Percentiles rank a stretch among this genome's conserved stretches.
Evolutionary conservation across 2,329 filamentous ascomycete species (phyloP).

Genomic region (Lasiodiplodia theobromae): DNA sequence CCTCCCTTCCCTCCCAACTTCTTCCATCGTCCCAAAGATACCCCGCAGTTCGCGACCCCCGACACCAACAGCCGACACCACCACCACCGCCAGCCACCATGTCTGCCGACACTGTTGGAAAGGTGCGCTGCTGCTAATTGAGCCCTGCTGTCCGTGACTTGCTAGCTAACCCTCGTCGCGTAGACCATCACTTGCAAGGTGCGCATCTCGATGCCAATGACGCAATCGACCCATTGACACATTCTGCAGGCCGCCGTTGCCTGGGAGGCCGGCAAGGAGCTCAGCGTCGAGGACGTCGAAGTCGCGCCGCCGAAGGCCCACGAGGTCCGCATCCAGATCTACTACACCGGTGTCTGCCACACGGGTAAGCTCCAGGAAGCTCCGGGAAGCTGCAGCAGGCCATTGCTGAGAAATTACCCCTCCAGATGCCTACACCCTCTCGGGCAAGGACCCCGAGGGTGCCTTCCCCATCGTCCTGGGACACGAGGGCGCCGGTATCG

Average conservation of each 20-base stretch:
- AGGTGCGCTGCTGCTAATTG: slow-evolving; percentile 47
- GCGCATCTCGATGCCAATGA: slow-evolving; percentile 67
- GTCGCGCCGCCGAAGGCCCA: slow-evolving; percentile 87
- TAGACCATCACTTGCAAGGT: slow-evolving; percentile 93
- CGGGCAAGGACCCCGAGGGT: slow-evolving; percentile 91
- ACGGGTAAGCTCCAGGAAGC: slow-evolving; percentile 67
- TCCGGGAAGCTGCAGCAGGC: neutral
- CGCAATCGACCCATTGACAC: slow-evolving; percentile 50
- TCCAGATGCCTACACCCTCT: slow-evolving; percentile 66
- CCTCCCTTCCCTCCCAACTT: neutral
- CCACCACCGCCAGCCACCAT: slow-evolving; percentile 44
- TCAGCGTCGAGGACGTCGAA: slow-evolving; percentile 90
- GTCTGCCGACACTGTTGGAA: slow-evolving; percentile 63
- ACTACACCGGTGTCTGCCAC: slow-evolving; percentile 99
- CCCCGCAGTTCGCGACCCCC: slow-evolving; percentile 11
- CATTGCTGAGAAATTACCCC: slow-evolving; percentile 10
- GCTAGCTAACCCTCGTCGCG: slow-evolving; percentile 30
- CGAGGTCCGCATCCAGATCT: slow-evolving; percentile 96
- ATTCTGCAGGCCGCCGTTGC: slow-evolving; percentile 79
- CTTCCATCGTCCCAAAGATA: slow-evolving; percentile 4
- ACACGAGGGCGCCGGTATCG: slow-evolving; percentile 52
- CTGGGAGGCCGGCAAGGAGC: slow-evolving; percentile 92
- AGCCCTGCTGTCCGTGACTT: slow-evolving; percentile 5
- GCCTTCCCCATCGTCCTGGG: slow-evolving; percentile 53
- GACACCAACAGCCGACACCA: slow-evolving; percentile 6